A percentile compares a stretch with the other conserved stretches of the same genome.
Conservation (phyloP, 805 yeast genomes). For the Metschnikowia arizonensis region DNA sequence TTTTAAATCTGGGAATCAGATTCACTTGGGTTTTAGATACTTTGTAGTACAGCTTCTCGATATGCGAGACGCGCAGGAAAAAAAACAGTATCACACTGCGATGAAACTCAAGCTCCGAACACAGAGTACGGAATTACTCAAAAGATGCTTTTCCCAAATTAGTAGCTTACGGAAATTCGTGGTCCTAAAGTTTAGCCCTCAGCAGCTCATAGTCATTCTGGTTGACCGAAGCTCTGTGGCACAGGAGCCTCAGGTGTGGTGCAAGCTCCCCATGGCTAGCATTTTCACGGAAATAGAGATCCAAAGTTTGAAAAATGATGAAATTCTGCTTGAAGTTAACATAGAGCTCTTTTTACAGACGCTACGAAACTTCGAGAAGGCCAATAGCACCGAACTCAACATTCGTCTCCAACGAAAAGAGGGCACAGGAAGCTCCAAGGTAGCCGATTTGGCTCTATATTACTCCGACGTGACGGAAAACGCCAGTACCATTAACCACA, state of each 20-base stretch:
- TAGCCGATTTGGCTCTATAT: constrained; percentile 52
- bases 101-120: constrained; percentile 28
- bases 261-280: constrained; percentile 44
- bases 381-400: constrained; percentile 47
- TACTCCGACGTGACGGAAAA: constrained; percentile 45
- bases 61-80: constrained; percentile 5
- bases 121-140: constrained; percentile 24
- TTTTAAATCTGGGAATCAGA: too few relatives aligned
- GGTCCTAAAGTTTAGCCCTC: constrained; percentile 51
- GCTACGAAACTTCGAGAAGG: constrained; percentile 50
- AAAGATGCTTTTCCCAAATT: constrained; percentile 46
- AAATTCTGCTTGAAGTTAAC: constrained; percentile 58
- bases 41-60: not conserved
- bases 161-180: constrained; percentile 51
- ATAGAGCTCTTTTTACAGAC: constrained; percentile 58
- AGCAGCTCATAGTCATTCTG: constrained; percentile 48
- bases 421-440: constrained; percentile 25
- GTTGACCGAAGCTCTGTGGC: constrained; percentile 37
- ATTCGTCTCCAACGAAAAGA: constrained; percentile 49
- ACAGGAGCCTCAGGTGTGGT: constrained; percentile 66
- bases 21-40: too few relatives aligned
- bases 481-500: constrained; percentile 52
- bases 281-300: constrained; percentile 50
- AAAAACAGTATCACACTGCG: not conserved
- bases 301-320: constrained; percentile 49